These are phyloP conservation scores for Hansfordia pulvinata DNA, from an alignment of 2,329 filamentous ascomycete species.

Conservation along the genomic window DNA sequence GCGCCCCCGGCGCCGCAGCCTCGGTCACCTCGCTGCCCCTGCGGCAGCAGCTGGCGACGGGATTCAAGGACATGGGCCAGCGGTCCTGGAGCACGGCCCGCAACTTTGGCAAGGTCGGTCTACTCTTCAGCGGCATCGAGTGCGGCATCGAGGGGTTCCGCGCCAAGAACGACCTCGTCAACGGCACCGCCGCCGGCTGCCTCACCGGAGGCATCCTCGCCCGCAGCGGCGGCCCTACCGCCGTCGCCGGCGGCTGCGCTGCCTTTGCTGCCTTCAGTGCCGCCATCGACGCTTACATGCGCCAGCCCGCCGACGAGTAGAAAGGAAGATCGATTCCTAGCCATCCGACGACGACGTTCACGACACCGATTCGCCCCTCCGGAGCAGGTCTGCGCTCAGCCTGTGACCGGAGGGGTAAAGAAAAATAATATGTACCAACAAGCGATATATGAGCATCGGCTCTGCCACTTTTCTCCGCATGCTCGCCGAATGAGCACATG, in stretches of 20 bases:
- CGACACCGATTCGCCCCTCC: no score
- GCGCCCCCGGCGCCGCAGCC: conserved; percentile 20
- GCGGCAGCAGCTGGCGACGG: conserved; percentile 67
- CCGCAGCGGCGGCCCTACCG: conserved; percentile 77
- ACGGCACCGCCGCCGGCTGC: conserved; percentile 79
- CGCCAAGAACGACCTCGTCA: conserved; percentile 86
- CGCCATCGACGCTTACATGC: conserved; percentile 86
- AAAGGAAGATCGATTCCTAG: no score
- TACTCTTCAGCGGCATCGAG: conserved; percentile 83
- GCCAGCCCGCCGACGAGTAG: conserved; percentile 54
- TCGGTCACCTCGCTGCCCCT: conserved; percentile 56
- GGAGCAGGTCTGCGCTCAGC: no score
- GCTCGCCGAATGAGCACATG: no score
- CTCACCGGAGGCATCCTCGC: conserved; percentile 83
- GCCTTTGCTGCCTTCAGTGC: conserved; percentile 90
- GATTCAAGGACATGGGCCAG: conserved; percentile 89
- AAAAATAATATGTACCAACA: no score
- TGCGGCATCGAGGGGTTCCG: conserved; percentile 88
- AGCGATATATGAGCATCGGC: no score
- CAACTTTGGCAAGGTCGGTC: conserved; percentile 90
- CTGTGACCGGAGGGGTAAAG: no score
- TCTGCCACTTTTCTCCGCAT: no score
- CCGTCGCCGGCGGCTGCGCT: conserved; percentile 72
- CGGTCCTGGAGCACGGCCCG: conserved; percentile 74
- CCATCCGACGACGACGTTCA: no score